These are phyloP conservation scores for Lomentospora prolificans DNA, from an alignment of 2,329 filamentous ascomycete species.

Conservation along the genomic window DNA sequence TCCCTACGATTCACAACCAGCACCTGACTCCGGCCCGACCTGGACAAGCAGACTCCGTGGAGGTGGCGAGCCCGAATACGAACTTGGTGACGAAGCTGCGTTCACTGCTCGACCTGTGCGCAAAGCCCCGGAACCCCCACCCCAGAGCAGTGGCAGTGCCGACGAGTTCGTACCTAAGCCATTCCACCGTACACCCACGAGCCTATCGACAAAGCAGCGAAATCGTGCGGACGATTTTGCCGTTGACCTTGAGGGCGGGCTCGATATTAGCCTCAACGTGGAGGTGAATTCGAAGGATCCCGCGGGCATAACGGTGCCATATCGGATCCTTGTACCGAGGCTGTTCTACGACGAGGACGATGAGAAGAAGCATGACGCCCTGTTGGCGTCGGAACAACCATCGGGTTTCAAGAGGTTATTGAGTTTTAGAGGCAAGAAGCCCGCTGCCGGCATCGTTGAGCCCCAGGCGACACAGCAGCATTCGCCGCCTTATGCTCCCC, in stretches of 20 bases:
- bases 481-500: neutral
- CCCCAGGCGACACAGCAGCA: neutral
- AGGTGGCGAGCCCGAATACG: conserved; percentile 38
- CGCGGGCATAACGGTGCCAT: conserved; percentile 77
- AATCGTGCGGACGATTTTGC: conserved; percentile 42
- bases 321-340: conserved; percentile 75
- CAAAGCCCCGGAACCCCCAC: conserved; percentile 12
- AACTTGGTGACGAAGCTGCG: conserved; percentile 45
- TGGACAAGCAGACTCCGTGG: conserved; percentile 23
- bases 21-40: neutral
- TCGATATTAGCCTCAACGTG: conserved; percentile 82
- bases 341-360: conserved; percentile 50
- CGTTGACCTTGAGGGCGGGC: conserved; percentile 70
- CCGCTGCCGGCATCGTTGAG: neutral
- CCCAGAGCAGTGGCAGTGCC: neutral
- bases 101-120: conserved; percentile 36
- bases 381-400: conserved; percentile 15
- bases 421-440: conserved; percentile 30
- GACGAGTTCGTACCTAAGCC: conserved; percentile 15
- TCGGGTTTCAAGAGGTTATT: conserved; percentile 34
- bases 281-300: conserved; percentile 83
- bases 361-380: conserved; percentile 15
- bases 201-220: conserved; percentile 52
- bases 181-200: conserved; percentile 63
- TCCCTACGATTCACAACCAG: conserved; percentile 20